phyloP scores from a whole-genome alignment of 495 filamentous ascomycete species.

The Lasiosphaeria hispida region DNA sequence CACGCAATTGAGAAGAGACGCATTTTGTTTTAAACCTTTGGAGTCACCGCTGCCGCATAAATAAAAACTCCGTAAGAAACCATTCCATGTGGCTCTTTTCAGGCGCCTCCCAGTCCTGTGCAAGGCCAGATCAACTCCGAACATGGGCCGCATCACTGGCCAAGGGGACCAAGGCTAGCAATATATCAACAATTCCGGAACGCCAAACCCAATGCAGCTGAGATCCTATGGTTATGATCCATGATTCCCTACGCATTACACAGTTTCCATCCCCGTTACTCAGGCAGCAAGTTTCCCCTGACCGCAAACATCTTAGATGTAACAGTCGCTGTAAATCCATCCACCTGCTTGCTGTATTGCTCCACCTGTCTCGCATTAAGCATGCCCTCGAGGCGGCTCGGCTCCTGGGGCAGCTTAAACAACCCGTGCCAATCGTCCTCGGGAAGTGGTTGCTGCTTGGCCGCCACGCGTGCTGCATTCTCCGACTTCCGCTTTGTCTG shows the following conservation, averaged over 20 bases:
- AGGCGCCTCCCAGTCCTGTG: not conserved
- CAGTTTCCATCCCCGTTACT: slow-evolving; percentile 28
- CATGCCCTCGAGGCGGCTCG: slow-evolving; percentile 85
- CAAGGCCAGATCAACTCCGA: not conserved
- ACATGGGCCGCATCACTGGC: slow-evolving; percentile 15
- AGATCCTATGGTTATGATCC: slow-evolving; percentile 20
- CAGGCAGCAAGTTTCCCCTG: slow-evolving; percentile 63
- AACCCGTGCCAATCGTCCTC: slow-evolving; percentile 98
- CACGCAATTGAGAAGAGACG: too few species aligned
- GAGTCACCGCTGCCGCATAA: too few species aligned
- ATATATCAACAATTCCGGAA: slow-evolving; percentile 28
- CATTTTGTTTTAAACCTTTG: too few species aligned
- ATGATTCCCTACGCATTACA: slow-evolving; percentile 16
- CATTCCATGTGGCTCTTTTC: slow-evolving; percentile 1
- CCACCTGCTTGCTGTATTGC: slow-evolving; percentile 95
- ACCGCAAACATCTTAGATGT: slow-evolving; percentile 98
- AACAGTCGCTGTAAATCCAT: slow-evolving; percentile 89
- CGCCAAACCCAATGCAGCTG: slow-evolving; percentile 34
- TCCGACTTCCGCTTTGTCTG: slow-evolving; percentile 93
- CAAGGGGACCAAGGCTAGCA: slow-evolving; percentile 26
- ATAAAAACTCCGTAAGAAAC: not conserved
- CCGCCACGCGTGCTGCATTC: slow-evolving; percentile 76
- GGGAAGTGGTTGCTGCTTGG: slow-evolving; percentile 84
- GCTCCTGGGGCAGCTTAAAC: slow-evolving; percentile 95
- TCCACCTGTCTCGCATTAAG: slow-evolving; percentile 93